Percentiles rank a stretch among this genome's conserved stretches.
These are phyloP conservation scores for Linnemannia hyalina DNA, from an alignment of 192 early-diverging fungal species.

Conservation along the genomic window DNA sequence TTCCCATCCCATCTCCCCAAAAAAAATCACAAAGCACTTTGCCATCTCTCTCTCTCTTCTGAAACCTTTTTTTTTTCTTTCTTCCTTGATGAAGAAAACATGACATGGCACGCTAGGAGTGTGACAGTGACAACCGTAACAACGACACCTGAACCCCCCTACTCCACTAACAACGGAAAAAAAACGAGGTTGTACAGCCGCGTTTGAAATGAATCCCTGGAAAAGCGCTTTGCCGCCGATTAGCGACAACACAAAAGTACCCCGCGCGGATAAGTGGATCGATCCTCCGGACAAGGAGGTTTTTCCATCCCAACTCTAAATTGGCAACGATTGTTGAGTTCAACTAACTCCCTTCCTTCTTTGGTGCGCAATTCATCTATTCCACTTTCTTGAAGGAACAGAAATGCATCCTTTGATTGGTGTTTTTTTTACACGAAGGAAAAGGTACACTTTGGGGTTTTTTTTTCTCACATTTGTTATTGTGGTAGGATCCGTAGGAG, in stretches of 20 bases:
- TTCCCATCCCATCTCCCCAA: no score
- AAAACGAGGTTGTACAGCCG: background rate
- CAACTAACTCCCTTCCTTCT: background rate
- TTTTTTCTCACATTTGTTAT: background rate
- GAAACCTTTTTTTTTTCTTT: background rate
- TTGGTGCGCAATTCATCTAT: background rate
- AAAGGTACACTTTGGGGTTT: background rate
- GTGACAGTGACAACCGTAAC: background rate
- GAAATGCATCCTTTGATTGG: background rate
- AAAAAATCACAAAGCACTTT: no score
- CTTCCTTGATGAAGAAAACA: background rate
- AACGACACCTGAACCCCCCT: background rate
- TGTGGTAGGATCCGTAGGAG: background rate
- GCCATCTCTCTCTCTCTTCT: background rate
- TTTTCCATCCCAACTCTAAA: conserved; percentile 4
- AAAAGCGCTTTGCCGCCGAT: conserved; percentile 12
- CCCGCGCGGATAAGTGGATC: no score
- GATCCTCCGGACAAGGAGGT: background rate
- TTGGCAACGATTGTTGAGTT: background rate
- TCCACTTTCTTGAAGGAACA: no score
- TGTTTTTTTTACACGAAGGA: background rate
- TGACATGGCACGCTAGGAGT: background rate
- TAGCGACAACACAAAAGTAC: background rate
- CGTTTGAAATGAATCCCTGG: background rate
- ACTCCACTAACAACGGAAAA: background rate